A percentile compares a stretch with the other conserved stretches of the same genome.
Evolutionary conservation across 2,329 filamentous ascomycete genomes (phyloP).

Genomic region (Chaetomiaceae sp.): DNA sequence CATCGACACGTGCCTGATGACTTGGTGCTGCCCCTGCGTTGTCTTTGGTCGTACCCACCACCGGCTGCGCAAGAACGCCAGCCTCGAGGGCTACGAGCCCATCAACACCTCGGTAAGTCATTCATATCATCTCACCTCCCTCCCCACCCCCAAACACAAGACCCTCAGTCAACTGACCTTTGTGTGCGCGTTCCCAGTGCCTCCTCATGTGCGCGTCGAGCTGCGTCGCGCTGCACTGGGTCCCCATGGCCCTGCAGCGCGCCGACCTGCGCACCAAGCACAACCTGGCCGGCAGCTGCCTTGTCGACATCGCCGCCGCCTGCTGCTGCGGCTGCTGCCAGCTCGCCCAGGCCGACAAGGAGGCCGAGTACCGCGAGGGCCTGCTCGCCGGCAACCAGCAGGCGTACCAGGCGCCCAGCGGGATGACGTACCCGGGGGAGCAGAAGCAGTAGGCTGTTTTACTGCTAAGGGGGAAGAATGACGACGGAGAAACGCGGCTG

Average conservation of each 20-base stretch:
- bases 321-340: slow-evolving; percentile 45
- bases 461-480: too few relatives aligned
- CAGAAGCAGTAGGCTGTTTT: slow-evolving; percentile 13
- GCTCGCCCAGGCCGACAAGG: slow-evolving; percentile 46
- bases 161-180: too few relatives aligned
- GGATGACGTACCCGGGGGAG: slow-evolving; percentile 29
- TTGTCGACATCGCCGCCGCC: slow-evolving; percentile 39
- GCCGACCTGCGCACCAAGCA: slow-evolving; percentile 43
- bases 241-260: slow-evolving; percentile 44
- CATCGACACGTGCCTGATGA: slow-evolving; percentile 42
- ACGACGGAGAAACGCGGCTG: too few relatives aligned
- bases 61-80: slow-evolving; percentile 38
- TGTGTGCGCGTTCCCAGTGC: slow-evolving; percentile 32
- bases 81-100: slow-evolving; percentile 42
- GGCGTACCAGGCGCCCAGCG: slow-evolving; percentile 32
- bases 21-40: slow-evolving; percentile 44
- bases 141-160: too few relatives aligned
- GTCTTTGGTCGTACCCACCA: slow-evolving; percentile 48
- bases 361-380: slow-evolving; percentile 37
- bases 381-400: slow-evolving; percentile 24
- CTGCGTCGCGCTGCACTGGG: slow-evolving; percentile 40
- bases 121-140: neutral
- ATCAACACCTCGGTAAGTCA: slow-evolving; percentile 44
- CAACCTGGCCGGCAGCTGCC: slow-evolving; percentile 42
- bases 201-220: slow-evolving; percentile 40